Conservation (phyloP, 2,329 filamentous ascomycete species). For the Pleomassaria siparia region DNA sequence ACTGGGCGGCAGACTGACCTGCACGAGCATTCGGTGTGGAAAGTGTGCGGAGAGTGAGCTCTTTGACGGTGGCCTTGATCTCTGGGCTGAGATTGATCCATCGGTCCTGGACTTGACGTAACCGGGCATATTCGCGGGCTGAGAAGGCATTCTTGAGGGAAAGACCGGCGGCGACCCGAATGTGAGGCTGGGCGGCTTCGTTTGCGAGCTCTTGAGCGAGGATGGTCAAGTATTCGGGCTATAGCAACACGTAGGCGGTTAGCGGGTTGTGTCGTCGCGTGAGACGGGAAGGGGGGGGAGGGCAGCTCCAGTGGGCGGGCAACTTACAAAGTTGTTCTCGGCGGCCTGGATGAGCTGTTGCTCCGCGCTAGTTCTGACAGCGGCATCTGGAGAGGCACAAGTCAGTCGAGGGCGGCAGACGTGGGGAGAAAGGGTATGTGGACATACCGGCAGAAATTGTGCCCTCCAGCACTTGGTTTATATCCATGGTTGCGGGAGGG, state of each 20-base stretch:
- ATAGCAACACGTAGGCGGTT: slow-evolving; percentile 26
- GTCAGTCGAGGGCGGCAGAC: slow-evolving; percentile 38
- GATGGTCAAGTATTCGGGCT: slow-evolving; percentile 90
- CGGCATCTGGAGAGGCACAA: slow-evolving; percentile 67
- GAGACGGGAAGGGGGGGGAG: slow-evolving; percentile 10
- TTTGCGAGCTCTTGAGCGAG: slow-evolving; percentile 82
- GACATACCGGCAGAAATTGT: slow-evolving; percentile 88
- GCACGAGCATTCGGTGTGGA: slow-evolving; percentile 77
- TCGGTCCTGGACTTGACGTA: slow-evolving; percentile 89
- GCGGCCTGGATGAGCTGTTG: slow-evolving; percentile 91
- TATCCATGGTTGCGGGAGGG: slow-evolving; percentile 73
- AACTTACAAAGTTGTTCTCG: slow-evolving; percentile 89
- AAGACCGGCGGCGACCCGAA: slow-evolving; percentile 91
- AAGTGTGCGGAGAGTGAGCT: slow-evolving; percentile 85
- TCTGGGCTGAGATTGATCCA: slow-evolving; percentile 83
- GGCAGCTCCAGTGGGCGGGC: slow-evolving; percentile 34
- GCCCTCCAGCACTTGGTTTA: slow-evolving; percentile 96
- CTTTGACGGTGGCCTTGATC: slow-evolving; percentile 86
- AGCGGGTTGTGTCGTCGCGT: slow-evolving; percentile 18
- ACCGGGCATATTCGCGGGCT: slow-evolving; percentile 82
- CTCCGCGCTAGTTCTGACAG: slow-evolving; percentile 86
- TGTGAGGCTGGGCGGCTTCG: slow-evolving; percentile 67
- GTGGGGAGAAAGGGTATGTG: slow-evolving; percentile 11
- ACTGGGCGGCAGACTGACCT: slow-evolving; percentile 87
- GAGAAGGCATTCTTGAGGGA: slow-evolving; percentile 98